Base-by-base conservation (phyloP, 1,139 yeast genomes). In the Kluyveromyces sp. region DNA sequence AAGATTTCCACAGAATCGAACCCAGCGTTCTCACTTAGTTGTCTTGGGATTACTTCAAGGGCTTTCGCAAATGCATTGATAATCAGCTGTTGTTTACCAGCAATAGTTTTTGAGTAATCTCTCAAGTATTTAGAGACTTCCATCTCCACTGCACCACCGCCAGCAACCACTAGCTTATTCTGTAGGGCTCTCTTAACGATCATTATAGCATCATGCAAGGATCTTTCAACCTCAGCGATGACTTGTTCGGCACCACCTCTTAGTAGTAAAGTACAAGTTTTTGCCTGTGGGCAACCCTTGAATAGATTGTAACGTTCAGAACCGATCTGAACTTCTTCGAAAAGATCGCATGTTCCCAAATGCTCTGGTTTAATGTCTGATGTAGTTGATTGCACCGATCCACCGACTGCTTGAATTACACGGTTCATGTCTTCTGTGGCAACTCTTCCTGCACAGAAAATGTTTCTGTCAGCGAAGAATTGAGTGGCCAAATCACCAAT, bases 141-240 rank as follows among this genome's bases (percentile, higher is more conserved):
- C 98, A 92, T 94, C 66, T 92, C 98, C 52, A 89, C 84, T 38
- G 99, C 99, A 50, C 99, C 99, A 52, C 99, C 99, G 47, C 99
- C 99, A 13, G 96, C 97, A 48, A 92, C 98, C 52, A 94, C 80
- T 30, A 78, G 71, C 58, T 79, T 83, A 62, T 88, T 92, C 60
- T 84, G 83, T 39, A 92, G 80, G 1, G 97, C 95, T 58, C 98
- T 77, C 69, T 89, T 89, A 40, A 92, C 97, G 65, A 94, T 88
- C 98, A 92, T 92, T 42, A 92, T 88, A 42, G 98, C 98, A 68
- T 92, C 99, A 61, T 92, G 98, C 54, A 92, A 73, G 3, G 96
- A 89, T 65, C 99, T 78, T 65, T 92, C 98, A 32, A 92, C 97
- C 69, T 92, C 99, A 32, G 96, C 96, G 63, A 94, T 89, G 43